Evolutionary conservation across 2,329 filamentous ascomycete species (phyloP), one percentile per base, ranked within the genome.

Genomic region (Diaporthe vexans): DNA sequence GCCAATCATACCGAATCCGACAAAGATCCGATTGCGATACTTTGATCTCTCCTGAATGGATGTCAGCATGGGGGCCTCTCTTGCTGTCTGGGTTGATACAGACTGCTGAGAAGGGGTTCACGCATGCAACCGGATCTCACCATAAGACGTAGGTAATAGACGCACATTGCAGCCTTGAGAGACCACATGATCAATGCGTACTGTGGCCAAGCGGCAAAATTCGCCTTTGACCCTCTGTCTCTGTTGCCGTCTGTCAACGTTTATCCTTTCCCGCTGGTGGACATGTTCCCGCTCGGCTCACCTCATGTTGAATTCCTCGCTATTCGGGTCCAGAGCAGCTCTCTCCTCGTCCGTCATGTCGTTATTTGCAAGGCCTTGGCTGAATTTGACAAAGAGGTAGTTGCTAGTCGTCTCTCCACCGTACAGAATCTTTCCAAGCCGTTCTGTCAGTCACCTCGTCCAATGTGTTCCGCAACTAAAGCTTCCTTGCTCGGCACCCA

Each of bases 141-240:
- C 63, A 85, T 88, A 43, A 90, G 81, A 73, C 88, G 82, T 37
- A 85, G 83, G 78, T 90, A 91, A 79, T 90, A 91, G 56, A 88
- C 81, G 11, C 86, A 82, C 83, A 90, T 86, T 73, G 88, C 89
- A 1, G 85, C 79, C 80, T 91, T 91, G 71, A 91, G 79, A 43
- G 85, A 80, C 85, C 86, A 89, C 59, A 91, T 79, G 37, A 91
- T 79, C 10, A 85, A 79, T 1, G 86, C 86, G 76, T 91, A 91
- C 54, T 85, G 80, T 15, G 85, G 86, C 89, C 89, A 91, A 21
- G 88, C 88, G 0, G 86, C 80, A 2, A 90, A 79, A 74, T 89
- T 86, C 1, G 87, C 86, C 77, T 89, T 87, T 26, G 86, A 90
- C 0, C 88, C 89, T 13, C 84, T 82, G 0, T 88, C 83, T 37